These are phyloP conservation scores for Amphicarpaea edgeworthii DNA, from an alignment of 306 rosid genomes.

Conservation along the genomic window DNA sequence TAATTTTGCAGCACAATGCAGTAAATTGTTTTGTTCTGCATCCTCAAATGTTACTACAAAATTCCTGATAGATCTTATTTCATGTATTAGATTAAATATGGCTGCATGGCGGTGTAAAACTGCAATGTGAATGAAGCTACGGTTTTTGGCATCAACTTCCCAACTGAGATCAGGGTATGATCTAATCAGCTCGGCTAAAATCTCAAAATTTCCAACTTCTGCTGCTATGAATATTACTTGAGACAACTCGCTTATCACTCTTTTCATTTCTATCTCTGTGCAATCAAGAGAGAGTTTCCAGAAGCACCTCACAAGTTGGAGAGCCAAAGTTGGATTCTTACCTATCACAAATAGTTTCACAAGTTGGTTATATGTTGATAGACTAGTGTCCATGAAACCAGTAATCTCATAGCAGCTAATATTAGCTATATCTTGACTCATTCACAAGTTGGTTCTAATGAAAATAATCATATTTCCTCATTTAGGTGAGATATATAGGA, in stretches of 20 bases:
- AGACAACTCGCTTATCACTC: background rate
- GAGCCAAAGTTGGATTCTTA: background rate
- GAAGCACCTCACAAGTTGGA: background rate
- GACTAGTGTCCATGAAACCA: background rate
- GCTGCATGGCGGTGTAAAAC: constrained; percentile 32
- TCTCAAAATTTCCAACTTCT: constrained; percentile 19
- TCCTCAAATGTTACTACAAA: background rate
- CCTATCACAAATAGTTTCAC: background rate
- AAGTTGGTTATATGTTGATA: background rate
- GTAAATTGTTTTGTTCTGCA: constrained; percentile 20
- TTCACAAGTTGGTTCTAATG: no score
- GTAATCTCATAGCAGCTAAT: background rate
- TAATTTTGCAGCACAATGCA: constrained; percentile 44
- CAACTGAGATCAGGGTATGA: constrained; percentile 28
- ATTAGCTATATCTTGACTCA: background rate
- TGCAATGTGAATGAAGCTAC: constrained; percentile 33
- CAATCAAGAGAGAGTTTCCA: constrained; percentile 6
- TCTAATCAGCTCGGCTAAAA: constrained; percentile 10
- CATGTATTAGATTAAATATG: constrained; percentile 37
- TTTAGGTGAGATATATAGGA: background rate
- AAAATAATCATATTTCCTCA: background rate
- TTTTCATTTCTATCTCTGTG: background rate
- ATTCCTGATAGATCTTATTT: background rate
- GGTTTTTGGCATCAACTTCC: constrained; percentile 1
- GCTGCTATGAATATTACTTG: constrained; percentile 20